These are phyloP conservation scores for Clitocybe nebularis DNA, from an alignment of 1,284 basidiomycete genomes.

Conservation along the genomic window DNA sequence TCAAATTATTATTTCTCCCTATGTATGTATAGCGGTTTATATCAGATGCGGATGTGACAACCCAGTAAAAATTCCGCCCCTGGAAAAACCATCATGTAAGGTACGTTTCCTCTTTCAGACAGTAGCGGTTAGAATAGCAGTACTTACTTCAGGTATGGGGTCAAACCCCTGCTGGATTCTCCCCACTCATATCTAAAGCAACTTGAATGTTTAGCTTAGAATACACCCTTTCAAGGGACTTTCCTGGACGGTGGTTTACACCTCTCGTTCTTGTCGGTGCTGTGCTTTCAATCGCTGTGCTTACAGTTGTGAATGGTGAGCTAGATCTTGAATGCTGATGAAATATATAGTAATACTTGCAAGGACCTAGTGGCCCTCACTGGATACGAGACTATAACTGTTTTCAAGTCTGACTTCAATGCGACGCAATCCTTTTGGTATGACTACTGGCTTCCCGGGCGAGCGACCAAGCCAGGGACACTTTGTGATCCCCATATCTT, in stretches of 20 bases:
- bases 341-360: background rate
- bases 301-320: conserved; percentile 17
- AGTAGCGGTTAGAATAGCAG: too few species aligned
- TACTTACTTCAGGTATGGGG: too few species aligned
- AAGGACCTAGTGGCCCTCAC: conserved; percentile 1
- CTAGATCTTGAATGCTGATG: background rate
- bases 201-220: background rate
- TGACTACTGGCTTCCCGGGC: conserved; percentile 14
- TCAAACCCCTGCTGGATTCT: too few species aligned
- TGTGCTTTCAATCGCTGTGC: conserved; percentile 12
- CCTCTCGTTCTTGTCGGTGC: conserved; percentile 13
- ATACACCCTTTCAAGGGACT: background rate
- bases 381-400: conserved; percentile 17
- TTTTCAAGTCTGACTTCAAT: conserved; percentile 21
- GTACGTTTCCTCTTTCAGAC: too few species aligned
- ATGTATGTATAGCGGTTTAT: too few species aligned
- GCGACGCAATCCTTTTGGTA: conserved; percentile 20
- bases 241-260: conserved; percentile 16
- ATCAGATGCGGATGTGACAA: too few species aligned
- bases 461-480: conserved; percentile 17
- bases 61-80: too few species aligned
- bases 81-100: too few species aligned
- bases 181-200: too few species aligned
- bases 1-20: too few species aligned
- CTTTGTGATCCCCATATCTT: conserved; percentile 22